Base-by-base conservation (phyloP, 208 protist genomes). In the Acanthamoeba royreba region DNA sequence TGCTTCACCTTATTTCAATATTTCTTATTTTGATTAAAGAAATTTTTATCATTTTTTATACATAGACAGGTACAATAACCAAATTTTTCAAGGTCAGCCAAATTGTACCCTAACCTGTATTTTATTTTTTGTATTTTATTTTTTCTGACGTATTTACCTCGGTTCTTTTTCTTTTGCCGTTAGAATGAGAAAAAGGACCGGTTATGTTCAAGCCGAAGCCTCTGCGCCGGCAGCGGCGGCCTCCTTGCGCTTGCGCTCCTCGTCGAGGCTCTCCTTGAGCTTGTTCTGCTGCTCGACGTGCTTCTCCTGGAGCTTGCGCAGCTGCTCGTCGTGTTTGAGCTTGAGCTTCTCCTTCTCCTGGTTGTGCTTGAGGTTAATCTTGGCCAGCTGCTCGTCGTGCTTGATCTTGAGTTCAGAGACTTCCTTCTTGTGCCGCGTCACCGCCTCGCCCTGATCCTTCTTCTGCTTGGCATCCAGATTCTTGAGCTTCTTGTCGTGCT, bases 381-480 rank as follows among this genome's bases (percentile, higher is more conserved):
- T 88, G 31, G 45, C 49, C 45, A 88, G 47, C 22, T 63, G 52
- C 35, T 88, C 49, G 52, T 88, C 81, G 35, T 88, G 81, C 81
- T 88, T 88, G 81, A 88, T 88, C 81, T 88, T 88, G n/a, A 63
- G 81, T 43, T 88, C 81, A 38, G 81, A 55, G 15, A 88, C 8
- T 28, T 55, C 81, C 81, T 88, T 55, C 52, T 88, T 88, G 45
- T 88, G 81, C 33, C 61, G 52, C 31, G 45, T 88, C 4, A 63
- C 22, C 19, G 52, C 22, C 11, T 88, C 81, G 2, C 45, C 19
- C 28, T 88, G 40, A 9, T 88, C 81, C 47, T 88, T 88, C 40
- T 61, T 88, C 45, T 88, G 81, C 81, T 88, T 88, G 46, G 9
- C 33, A 11, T 88, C 81, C 0, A 88, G 33, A 33, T 33, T 88